Percentiles rank a stretch among this genome's conserved stretches.
Conservation (phyloP, 495 filamentous ascomycete genomes). For the Neurospora sp. region DNA sequence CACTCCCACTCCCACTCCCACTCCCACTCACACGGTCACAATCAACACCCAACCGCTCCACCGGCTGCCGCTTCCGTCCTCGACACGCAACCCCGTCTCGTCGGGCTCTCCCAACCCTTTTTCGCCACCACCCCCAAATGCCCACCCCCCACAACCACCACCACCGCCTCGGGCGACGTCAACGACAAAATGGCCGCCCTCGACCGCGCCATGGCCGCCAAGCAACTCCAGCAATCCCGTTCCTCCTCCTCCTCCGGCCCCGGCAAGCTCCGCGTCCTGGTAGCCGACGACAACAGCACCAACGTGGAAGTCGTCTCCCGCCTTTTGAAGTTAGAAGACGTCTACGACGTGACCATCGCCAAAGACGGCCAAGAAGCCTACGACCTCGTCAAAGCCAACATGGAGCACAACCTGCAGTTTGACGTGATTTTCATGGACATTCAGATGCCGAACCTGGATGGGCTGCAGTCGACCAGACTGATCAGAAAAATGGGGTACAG, state of each 20-base stretch:
- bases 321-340: conserved; percentile 45
- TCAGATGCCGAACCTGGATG: conserved; percentile 89
- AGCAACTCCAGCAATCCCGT: conserved; percentile 10
- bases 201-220: conserved; percentile 41
- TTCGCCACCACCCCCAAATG: conserved; percentile 51
- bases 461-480: conserved; percentile 75
- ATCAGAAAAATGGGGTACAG: conserved; percentile 81
- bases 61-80: conserved; percentile 17
- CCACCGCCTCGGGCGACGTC: neutral
- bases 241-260: conserved; percentile 24
- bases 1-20: neutral
- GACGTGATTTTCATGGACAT: conserved; percentile 94
- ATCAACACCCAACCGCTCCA: neutral
- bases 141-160: conserved; percentile 15
- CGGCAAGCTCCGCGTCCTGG: conserved; percentile 68
- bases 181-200: conserved; percentile 33
- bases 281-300: conserved; percentile 90
- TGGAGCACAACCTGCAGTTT: conserved; percentile 61
- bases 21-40: neutral
- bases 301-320: conserved; percentile 80
- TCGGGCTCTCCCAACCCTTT: conserved; percentile 78
- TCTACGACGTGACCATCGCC: conserved; percentile 65
- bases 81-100: conserved; percentile 59
- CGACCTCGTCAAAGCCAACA: conserved; percentile 71
- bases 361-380: conserved; percentile 86